Evolutionary conservation across 331 rosid species (phyloP), one percentile per base, ranked within the genome.

Genomic region (Cydonia oblonga): DNA sequence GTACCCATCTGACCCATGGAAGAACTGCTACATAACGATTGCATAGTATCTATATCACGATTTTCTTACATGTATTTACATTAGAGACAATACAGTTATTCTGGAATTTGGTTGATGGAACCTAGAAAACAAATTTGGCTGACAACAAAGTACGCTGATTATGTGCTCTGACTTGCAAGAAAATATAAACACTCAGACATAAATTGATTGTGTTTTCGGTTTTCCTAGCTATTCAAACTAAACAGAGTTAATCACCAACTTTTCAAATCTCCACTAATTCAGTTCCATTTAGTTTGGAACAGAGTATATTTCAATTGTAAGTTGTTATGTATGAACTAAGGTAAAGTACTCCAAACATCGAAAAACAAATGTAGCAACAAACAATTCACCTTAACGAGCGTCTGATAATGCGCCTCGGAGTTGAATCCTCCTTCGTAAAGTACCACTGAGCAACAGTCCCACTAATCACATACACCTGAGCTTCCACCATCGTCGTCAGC

Each of bases 401-500:
- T 78, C 91, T 82, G 65, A 89, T 89, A 52, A 80, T 82, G 79
- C 86, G 77, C 68, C 80, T 82, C 0, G 87, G 91, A 78, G 79
- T 33, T 10, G 71, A 79, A 54, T 75, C 82, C 35, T 75, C 96
- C 88, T 82, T 93, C 1, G 81, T 44, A 78, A 93, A 93, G 76
- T 91, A 91, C 98, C 98, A 93, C 79, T 88, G 96, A 1, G 96
- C 90, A 63, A 93, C 64, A 52, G 96, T 89, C 64, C 96, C 97
- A 82, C 96, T 89, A 64, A 91, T 93, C 70, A 93, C 96, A 85
- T 76, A 91, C 87, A 86, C 96, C 66, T 89, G 92, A 4, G 90
- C 86, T 71, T 93, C 98, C 56, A 85, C 72, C 97, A 86, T 91
- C 7, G 70, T 82, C 16, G 96, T 79, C 3, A 80, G 81, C 40